Evolutionary conservation across 2,329 filamentous ascomycete species (phyloP).

Genomic region (Aspergillus texensis): DNA sequence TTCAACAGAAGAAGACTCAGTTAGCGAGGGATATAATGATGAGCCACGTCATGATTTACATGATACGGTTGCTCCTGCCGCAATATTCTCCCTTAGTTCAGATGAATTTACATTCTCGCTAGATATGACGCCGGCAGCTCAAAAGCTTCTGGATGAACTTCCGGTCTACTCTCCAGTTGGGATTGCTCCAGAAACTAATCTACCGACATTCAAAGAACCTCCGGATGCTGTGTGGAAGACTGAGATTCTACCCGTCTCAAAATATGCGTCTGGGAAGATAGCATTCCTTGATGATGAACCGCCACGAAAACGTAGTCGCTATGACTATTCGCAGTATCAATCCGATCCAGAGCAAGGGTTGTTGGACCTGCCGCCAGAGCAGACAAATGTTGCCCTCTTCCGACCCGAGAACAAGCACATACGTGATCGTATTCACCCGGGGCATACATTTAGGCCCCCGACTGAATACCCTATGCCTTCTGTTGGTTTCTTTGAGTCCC

Average conservation of each 20-base stretch:
- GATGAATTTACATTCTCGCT: slow-evolving; percentile 82
- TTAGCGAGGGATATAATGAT: slow-evolving; percentile 51
- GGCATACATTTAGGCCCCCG: slow-evolving; percentile 90
- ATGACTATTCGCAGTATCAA: slow-evolving; percentile 74
- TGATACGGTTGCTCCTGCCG: slow-evolving; percentile 64
- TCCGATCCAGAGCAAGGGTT: slow-evolving; percentile 60
- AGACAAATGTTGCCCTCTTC: slow-evolving; percentile 82
- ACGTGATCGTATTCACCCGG: slow-evolving; percentile 84
- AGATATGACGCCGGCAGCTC: slow-evolving; percentile 71
- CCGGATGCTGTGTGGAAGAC: slow-evolving; percentile 74
- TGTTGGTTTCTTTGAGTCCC: slow-evolving; percentile 85
- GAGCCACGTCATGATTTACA: slow-evolving; percentile 48
- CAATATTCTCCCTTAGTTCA: slow-evolving; percentile 79
- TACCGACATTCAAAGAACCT: slow-evolving; percentile 60
- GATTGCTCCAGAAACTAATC: slow-evolving; percentile 60
- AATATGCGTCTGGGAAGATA: slow-evolving; percentile 81
- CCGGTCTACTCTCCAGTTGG: slow-evolving; percentile 71
- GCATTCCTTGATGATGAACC: slow-evolving; percentile 67
- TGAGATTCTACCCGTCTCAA: slow-evolving; percentile 81
- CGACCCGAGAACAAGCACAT: slow-evolving; percentile 86
- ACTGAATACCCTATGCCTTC: slow-evolving; percentile 90
- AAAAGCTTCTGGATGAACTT: slow-evolving; percentile 77
- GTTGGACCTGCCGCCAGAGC: slow-evolving; percentile 65
- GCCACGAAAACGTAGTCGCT: slow-evolving; percentile 78
- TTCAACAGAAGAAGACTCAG: slow-evolving; percentile 63